Evolutionary conservation across 345 rosid species (phyloP), one percentile per base, ranked within the genome.

Genomic region (Eucalyptus coolabah): DNA sequence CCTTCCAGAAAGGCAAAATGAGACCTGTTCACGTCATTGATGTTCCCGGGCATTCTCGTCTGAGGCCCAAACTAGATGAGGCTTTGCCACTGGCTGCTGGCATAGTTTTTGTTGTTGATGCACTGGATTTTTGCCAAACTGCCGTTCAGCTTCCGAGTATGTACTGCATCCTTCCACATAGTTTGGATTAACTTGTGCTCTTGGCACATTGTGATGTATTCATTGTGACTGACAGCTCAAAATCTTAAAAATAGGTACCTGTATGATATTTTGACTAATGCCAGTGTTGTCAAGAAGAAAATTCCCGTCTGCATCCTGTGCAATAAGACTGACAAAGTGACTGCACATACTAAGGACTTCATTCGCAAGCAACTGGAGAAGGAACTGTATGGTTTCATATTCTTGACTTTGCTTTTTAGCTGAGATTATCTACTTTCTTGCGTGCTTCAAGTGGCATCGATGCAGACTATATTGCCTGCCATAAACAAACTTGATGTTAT

Each of bases 31-130:
- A 95, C 93, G 93, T 97, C 91, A 95, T 96, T 92, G 99, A 98
- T 92, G 97, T 98, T 92, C 99, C 99, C 82, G 99, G 99, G 50
- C 98, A 97, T 92, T 94, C 97, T 92, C 97, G 98, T 85, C 96
- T 98, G 90, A 95, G 94, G 90, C 92, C 96, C 51, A 95, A 98
- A 92, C 93, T 97, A 88, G 99, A 98, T 50, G 98, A 96, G 89
- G 94, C 92, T 91, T 93, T 96, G 92, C 97, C 95, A 87, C 96
- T 94, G 90, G 98, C 99, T 83, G 98, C 98, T 87, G 99, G 98
- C 86, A 89, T 98, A 63, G 96, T 97, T 77, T 98, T 98, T 59
- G 95, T 95, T 49, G 98, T 98, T 89, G 99, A 98, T 88, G 98
- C 99, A 32, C 90, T 95, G 96, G 99, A 97, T 86, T 97, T 94